Evolutionary conservation across 371 early-diverging fungal genomes (phyloP), one percentile per base, ranked within the genome.

Genomic region (Apophysomyces trapeziformis): DNA sequence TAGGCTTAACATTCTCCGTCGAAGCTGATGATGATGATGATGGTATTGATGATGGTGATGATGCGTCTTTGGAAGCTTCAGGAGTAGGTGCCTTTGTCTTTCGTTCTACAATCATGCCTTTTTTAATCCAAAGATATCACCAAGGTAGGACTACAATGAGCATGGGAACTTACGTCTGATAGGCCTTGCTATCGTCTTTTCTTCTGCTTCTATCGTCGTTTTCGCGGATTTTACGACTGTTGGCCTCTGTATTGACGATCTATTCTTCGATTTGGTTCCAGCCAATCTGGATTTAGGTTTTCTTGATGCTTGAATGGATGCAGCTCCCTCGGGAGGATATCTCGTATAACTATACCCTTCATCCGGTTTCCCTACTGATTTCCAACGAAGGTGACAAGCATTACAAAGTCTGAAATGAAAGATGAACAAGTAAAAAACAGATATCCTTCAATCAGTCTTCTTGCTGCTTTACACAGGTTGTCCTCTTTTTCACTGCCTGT

Each of bases 301-400:
- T 11, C 54, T 50, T 7, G 21, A 1, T 9, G 54, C 54, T 32
- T 50, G 54, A 7, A 50, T 50, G 8, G n/a, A n/a, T 50, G 54
- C 54, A 50, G 54, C 54, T 26, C 54, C 54, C 21, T 50, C 54
- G 16, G 54, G 54, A 21, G 54, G 54, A 26, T 50, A 50, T 50
- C 35, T 50, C 21, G 54, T 50, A 50, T 50, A 26, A 21, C 21
- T 50, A 21, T 50, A 50, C 7, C 54, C 54, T 50, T 50, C 54
- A 21, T 50, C 54, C 16, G 54, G 54, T 50, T 50, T 50, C 21
- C 54, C 54, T 50, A 50, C 54, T n/a, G 54, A 50, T 50, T 50
- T 50, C 54, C 54, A 50, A 50, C 54, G 54, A 21, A 50, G 54
- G 21, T 50, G 54, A 21, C 54, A 50, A 21, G 54, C 54, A 50